Evolutionary conservation across 208 protist genomes (phyloP).

Genomic region (Tritrichomonas foetus): DNA sequence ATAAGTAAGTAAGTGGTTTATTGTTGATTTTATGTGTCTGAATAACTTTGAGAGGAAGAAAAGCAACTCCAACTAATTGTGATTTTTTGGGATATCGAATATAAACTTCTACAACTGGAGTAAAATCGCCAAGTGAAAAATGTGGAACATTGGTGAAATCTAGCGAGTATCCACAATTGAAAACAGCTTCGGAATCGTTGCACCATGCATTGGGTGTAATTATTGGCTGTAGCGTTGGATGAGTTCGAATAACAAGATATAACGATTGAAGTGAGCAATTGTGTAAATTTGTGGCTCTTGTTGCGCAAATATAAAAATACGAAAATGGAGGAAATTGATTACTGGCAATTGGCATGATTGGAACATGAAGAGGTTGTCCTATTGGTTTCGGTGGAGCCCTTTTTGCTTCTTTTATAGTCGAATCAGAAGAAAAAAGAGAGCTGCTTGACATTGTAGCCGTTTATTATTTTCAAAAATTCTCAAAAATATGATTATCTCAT

Average conservation of each 20-base stretch:
- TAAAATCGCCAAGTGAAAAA: background rate
- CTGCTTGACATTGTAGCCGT: too few relatives aligned
- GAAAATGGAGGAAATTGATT: conserved; percentile 33
- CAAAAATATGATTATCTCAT: too few relatives aligned
- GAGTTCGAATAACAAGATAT: background rate
- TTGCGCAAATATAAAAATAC: background rate
- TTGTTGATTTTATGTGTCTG: background rate
- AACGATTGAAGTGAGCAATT: background rate
- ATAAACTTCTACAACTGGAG: conserved; percentile 10
- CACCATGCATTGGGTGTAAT: background rate
- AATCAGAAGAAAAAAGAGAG: background rate
- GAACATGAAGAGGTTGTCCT: background rate
- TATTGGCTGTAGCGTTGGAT: background rate
- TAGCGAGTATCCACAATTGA: conserved; percentile 5
- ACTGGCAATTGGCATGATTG: background rate
- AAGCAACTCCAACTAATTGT: background rate
- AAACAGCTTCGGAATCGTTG: background rate
- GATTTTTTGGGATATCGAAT: background rate
- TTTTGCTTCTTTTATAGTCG: background rate
- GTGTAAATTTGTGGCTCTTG: background rate
- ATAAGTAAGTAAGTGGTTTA: background rate
- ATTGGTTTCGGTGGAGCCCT: background rate
- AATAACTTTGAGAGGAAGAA: background rate
- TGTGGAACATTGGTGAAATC: background rate
- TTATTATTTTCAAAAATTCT: too few relatives aligned